These are phyloP conservation scores for Mortierella sp. DNA, from an alignment of 371 early-diverging fungal species.

Conservation along the genomic window DNA sequence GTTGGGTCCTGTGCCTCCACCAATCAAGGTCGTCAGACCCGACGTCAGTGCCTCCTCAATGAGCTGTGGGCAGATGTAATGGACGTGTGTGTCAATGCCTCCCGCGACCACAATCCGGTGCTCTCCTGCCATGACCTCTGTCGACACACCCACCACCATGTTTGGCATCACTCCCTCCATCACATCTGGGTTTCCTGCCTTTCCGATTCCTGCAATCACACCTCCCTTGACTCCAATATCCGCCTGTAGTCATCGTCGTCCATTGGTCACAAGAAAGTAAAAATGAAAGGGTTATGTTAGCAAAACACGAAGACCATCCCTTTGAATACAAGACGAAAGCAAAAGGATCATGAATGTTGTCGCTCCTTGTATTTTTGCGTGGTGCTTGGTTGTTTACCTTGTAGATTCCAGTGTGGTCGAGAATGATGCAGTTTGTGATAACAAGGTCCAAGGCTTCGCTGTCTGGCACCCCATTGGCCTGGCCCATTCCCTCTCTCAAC, in stretches of 20 bases:
- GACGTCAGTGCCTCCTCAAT: constrained; percentile 84
- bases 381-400: constrained; percentile 65
- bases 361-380: not conserved
- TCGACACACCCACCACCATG: constrained; percentile 89
- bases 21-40: constrained; percentile 93
- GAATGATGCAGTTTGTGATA: constrained; percentile 91
- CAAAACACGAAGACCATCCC: not conserved
- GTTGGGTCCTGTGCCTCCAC: constrained; percentile 96
- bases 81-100: constrained; percentile 92
- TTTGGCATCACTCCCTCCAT: constrained; percentile 92
- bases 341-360: too few species aligned
- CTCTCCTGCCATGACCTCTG: constrained; percentile 93
- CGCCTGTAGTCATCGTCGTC: constrained; percentile 60
- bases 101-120: constrained; percentile 94
- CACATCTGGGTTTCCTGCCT: constrained; percentile 97
- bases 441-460: constrained; percentile 88
- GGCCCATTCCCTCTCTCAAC: constrained; percentile 95
- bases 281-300: not conserved
- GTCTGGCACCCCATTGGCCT: constrained; percentile 72
- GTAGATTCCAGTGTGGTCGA: constrained; percentile 95
- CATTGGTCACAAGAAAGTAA: not conserved
- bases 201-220: constrained; percentile 90
- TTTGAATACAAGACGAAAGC: not conserved
- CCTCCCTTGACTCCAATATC: constrained; percentile 94
- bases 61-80: constrained; percentile 93